These are phyloP conservation scores for Mortierella antarctica DNA, from an alignment of 192 early-diverging fungal genomes.

Conservation along the genomic window DNA sequence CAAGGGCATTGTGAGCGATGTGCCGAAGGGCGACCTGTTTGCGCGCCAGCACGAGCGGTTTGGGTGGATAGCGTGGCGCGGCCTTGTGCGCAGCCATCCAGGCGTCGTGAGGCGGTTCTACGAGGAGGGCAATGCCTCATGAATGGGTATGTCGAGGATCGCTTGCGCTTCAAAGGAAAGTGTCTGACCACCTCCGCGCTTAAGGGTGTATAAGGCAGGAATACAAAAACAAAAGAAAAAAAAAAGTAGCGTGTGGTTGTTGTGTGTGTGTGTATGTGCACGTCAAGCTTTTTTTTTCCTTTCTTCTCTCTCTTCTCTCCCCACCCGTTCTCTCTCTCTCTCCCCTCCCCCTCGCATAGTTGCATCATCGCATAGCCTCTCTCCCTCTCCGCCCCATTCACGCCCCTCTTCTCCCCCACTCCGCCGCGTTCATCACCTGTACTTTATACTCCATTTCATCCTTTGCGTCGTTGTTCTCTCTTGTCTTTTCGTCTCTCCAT, in stretches of 20 bases:
- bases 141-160: too few relatives aligned
- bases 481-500: conserved; percentile 8
- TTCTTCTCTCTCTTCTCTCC: not conserved
- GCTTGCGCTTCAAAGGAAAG: too few relatives aligned
- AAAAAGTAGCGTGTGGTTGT: not conserved
- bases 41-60: too few relatives aligned
- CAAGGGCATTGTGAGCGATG: too few relatives aligned
- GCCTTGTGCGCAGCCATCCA: too few relatives aligned
- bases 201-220: not conserved
- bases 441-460: conserved; percentile 13
- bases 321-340: not conserved
- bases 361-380: not conserved
- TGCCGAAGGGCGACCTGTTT: too few relatives aligned
- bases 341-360: not conserved
- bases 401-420: not conserved
- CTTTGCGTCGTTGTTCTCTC: not conserved
- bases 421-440: conserved; percentile 6
- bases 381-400: not conserved
- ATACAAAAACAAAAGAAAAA: too few relatives aligned
- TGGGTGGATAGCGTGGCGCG: too few relatives aligned
- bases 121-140: too few relatives aligned
- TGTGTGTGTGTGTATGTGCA: not conserved
- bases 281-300: not conserved
- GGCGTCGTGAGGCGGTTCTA: too few relatives aligned
- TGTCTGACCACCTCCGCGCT: too few relatives aligned